Evolutionary conservation across 495 filamentous ascomycete species (phyloP), one percentile per base, ranked within the genome.

Genomic region (Poronia punctata): DNA sequence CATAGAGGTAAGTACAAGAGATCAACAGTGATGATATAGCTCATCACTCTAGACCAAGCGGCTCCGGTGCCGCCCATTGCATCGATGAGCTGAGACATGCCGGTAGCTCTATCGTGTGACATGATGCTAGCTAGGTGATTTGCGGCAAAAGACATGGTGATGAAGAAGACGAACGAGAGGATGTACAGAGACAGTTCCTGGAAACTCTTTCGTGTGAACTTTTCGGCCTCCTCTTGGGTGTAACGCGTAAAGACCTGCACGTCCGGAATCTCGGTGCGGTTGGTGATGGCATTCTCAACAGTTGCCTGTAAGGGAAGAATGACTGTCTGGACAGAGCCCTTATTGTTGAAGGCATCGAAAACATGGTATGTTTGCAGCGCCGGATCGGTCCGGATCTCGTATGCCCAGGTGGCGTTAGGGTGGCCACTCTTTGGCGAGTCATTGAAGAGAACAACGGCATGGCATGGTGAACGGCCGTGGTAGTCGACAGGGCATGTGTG

Each of bases 281-380:
- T 59, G 7, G 78, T 75, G 50, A 87, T 87, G 2, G 79, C 72
- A 42, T 64, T 66, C 46, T 88, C 83, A 37, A 88, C 69, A 1
- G 79, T 73, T 38, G 75, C 66, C 53, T 86, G 82, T 5, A 88
- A 59, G 2, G 83, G 83, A 9, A 88, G 60, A 40, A 79, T 86
- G 18, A 80, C 64, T 48, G 82, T 66, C 18, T 66, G 68, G 50
- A 79, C 74, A 50, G 83, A 80, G 38, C 69, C 61, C 18, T 66
- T 49, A 7, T 62, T 61, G 9, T 70, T 60, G 34, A 75, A 71
- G 43, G 72, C 66, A 36, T 86, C 72, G 36, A 66, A 70, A 33
- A 27, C 10, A 16, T n/a, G n/a, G 21, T 31, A 42, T 5, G 46
- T 40, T 6, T 67, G 66, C 26, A 83, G 60, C 0, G 67, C 62